Percentiles rank a stretch among this genome's conserved stretches.
phyloP scores from a whole-genome alignment of 306 rosid species.

The Sophora flavescens region DNA sequence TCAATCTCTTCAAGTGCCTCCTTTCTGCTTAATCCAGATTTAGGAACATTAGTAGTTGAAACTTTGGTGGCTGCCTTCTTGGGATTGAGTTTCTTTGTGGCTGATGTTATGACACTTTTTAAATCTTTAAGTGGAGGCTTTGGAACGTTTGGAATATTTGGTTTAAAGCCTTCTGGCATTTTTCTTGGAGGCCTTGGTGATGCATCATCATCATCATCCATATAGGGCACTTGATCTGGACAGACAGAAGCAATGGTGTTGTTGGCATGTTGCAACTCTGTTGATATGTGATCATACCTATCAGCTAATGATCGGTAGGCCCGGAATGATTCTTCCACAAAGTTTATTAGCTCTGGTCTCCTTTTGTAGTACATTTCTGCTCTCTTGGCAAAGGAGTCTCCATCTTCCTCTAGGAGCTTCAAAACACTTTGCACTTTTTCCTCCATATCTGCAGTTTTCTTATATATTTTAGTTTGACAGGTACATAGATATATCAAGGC shows the following conservation, averaged over 20 bases:
- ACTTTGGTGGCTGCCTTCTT: conserved; percentile 44
- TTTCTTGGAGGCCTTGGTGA: conserved; percentile 53
- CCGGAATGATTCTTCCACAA: conserved; percentile 80
- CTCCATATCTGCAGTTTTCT: conserved; percentile 78
- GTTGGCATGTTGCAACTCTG: conserved; percentile 91
- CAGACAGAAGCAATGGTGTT: conserved; percentile 80
- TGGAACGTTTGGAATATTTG: conserved; percentile 63
- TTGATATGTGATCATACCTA: conserved; percentile 88
- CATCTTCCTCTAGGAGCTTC: conserved; percentile 76
- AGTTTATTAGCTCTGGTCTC: conserved; percentile 82
- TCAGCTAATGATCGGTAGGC: conserved; percentile 88
- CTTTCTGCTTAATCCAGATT: conserved; percentile 74
- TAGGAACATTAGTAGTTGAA: conserved; percentile 36
- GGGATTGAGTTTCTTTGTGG: conserved; percentile 56
- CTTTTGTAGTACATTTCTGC: conserved; percentile 93
- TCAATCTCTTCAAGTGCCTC: conserved; percentile 67
- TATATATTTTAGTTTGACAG: conserved; percentile 26
- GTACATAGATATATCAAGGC: conserved; percentile 7
- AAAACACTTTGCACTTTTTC: conserved; percentile 73
- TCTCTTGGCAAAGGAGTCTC: conserved; percentile 88
- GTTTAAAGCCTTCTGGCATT: conserved; percentile 48
- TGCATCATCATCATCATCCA: conserved; percentile 76
- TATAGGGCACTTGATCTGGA: conserved; percentile 84
- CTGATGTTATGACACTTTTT: conserved; percentile 51
- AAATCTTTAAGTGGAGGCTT: conserved; percentile 63